These are phyloP conservation scores for Arctostaphylos glauca DNA, from an alignment of 148 eudicot species.

Conservation along the genomic window DNA sequence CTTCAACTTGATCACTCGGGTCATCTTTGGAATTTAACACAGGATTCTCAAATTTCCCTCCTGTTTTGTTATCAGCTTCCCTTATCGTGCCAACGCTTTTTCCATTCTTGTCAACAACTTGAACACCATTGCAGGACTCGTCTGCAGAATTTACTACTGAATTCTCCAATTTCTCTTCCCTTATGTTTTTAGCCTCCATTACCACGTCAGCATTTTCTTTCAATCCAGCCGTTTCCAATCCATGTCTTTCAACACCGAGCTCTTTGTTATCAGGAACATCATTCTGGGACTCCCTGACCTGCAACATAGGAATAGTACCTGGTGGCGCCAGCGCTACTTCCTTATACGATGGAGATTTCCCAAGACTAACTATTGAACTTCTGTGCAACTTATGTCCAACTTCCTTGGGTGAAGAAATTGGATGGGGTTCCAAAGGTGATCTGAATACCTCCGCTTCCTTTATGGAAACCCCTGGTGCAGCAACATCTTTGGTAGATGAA, in stretches of 20 bases:
- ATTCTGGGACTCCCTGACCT: constrained; percentile 40
- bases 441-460: constrained; percentile 41
- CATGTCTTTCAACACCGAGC: constrained; percentile 28
- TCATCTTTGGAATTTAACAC: constrained; percentile 29
- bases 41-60: constrained; percentile 32
- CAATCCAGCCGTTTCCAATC: constrained; percentile 24
- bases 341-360: constrained; percentile 96
- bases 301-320: constrained; percentile 75
- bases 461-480: constrained; percentile 32
- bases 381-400: constrained; percentile 46
- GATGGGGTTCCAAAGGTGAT: constrained; percentile 28
- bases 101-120: constrained; percentile 30
- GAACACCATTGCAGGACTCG: constrained; percentile 30
- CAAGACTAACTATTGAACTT: constrained; percentile 75
- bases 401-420: constrained; percentile 30
- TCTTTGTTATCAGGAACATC: constrained; percentile 34
- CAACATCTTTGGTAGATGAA: constrained; percentile 42
- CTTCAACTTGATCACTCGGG: constrained; percentile 28
- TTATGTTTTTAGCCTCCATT: constrained; percentile 29
- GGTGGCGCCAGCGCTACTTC: constrained; percentile 99
- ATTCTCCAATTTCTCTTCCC: constrained; percentile 33
- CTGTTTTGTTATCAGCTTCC: constrained; percentile 30
- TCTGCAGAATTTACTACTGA: constrained; percentile 24
- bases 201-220: constrained; percentile 26
- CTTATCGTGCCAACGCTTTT: constrained; percentile 27